phyloP scores from a whole-genome alignment of 2,329 filamentous ascomycete genomes.

The Nothomitra cinnamomea region DNA sequence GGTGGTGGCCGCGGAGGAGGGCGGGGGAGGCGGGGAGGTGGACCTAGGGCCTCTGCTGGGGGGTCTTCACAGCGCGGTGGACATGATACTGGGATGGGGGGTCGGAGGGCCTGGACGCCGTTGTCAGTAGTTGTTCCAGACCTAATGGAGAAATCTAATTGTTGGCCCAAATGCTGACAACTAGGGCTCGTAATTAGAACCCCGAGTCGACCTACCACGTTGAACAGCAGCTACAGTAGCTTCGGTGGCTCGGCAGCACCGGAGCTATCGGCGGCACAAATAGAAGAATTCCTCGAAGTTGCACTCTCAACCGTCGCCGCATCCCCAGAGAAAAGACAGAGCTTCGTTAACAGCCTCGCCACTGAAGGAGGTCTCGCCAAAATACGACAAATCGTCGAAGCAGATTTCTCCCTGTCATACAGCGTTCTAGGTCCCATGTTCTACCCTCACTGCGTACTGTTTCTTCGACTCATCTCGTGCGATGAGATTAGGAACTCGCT shows the following conservation, averaged over 20 bases:
- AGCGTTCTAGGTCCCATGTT: conserved; percentile 9
- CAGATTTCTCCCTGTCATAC: conserved; percentile 8
- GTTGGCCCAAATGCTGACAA: neutral
- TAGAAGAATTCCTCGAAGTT: conserved; percentile 9
- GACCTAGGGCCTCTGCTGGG: neutral
- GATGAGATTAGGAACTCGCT: conserved; percentile 12
- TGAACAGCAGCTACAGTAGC: neutral
- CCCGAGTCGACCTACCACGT: neutral
- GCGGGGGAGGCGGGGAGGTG: neutral
- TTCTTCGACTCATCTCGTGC: conserved; percentile 14
- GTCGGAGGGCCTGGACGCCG: neutral
- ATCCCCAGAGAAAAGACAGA: conserved; percentile 10
- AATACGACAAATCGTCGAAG: conserved; percentile 11
- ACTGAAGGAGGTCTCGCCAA: conserved; percentile 10
- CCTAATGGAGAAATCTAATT: neutral
- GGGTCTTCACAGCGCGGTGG: neutral
- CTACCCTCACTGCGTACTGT: conserved; percentile 12
- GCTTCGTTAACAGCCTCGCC: conserved; percentile 12
- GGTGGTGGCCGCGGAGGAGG: neutral
- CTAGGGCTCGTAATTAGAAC: neutral
- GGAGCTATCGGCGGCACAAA: conserved; percentile 8
- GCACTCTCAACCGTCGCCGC: conserved; percentile 8
- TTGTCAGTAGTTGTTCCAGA: neutral
- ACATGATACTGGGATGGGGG: neutral
- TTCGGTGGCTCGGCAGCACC: neutral